Evolutionary conservation across 148 eudicot genomes (phyloP), one percentile per base, ranked within the genome.

Genomic region (Simmondsia chinensis): DNA sequence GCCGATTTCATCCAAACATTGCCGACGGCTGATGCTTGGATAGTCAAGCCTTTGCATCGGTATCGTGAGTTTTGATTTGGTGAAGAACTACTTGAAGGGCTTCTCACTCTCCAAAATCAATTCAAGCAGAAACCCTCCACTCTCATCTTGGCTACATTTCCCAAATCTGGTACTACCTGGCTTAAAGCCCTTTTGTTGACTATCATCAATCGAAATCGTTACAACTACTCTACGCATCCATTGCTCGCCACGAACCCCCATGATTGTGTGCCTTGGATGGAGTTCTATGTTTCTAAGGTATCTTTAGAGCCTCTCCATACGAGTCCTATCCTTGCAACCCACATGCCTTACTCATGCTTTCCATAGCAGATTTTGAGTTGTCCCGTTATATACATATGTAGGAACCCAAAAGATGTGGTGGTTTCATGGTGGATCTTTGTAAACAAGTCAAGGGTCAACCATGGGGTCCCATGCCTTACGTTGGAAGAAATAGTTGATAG

Each of bases 121-220:
- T 43, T 43, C 18, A 29, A 14, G 14, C 18, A 29, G 23, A 29
- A 31, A 43, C 15, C 23, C 31, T 22, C 47, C 18, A 20, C 23
- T 25, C 13, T 43, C 1, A 43, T 43, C 16, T n/a, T 43, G 2
- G 31, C 47, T 11, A 43, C 30, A 4, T 24, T 20, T 7, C 47
- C 47, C 5, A 43, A 43, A 24, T 23, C 47, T 2, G 47, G 32
- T 5, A 43, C 30, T 19, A 43, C 47, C 7, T 43, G 47, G 47
- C 26, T 43, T 9, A 43, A 43, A 43, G n/a, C 47, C 1, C 14
- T 43, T 3, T 31, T 43, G 18, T 43, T 43, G 13, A 10, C 31
- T 0, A 14, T 43, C 2, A 20, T 43, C n/a, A n/a, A n/a, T n/a
- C n/a, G n/a, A 6, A 43, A 43, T 8, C 47, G 47, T n/a, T 11